Conservation (phyloP, 208 protist species). For the Tritrichomonas foetus region DNA sequence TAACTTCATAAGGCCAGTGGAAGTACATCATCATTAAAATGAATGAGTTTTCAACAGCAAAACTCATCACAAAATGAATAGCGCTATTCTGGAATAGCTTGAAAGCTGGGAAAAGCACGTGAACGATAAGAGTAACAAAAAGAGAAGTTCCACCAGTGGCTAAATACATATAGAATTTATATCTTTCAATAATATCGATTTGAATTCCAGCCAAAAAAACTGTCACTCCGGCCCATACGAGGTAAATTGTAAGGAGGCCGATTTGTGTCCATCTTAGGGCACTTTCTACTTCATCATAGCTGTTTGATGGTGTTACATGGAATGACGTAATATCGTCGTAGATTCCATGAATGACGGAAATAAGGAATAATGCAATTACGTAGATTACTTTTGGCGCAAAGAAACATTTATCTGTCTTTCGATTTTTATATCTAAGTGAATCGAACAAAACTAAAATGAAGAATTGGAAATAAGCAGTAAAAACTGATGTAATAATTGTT, state of each 20-base stretch:
- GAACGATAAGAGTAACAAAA: not conserved
- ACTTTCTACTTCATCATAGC: not conserved
- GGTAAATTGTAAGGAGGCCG: not conserved
- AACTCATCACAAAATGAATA: not conserved
- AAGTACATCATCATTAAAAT: not conserved
- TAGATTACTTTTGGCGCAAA: not conserved
- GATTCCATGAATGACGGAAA: not conserved
- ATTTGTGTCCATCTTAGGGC: not conserved
- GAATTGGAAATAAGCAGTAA: not conserved
- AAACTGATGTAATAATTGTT: not conserved
- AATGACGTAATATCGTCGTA: not conserved
- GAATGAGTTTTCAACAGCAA: not conserved
- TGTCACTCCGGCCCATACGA: not conserved
- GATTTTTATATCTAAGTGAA: not conserved
- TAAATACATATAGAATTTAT: constrained; percentile 16
- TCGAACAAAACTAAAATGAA: not conserved
- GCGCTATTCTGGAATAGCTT: not conserved
- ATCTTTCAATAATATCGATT: constrained; percentile 29
- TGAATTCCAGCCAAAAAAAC: not conserved
- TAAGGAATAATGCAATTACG: not conserved
- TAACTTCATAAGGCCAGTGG: constrained; percentile 19
- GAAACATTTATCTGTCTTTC: not conserved
- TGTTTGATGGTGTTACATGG: not conserved
- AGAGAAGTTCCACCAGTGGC: not conserved
- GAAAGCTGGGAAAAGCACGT: not conserved